Conservation (phyloP, 495 filamentous ascomycete species). For the Cercophora newfieldiana region DNA sequence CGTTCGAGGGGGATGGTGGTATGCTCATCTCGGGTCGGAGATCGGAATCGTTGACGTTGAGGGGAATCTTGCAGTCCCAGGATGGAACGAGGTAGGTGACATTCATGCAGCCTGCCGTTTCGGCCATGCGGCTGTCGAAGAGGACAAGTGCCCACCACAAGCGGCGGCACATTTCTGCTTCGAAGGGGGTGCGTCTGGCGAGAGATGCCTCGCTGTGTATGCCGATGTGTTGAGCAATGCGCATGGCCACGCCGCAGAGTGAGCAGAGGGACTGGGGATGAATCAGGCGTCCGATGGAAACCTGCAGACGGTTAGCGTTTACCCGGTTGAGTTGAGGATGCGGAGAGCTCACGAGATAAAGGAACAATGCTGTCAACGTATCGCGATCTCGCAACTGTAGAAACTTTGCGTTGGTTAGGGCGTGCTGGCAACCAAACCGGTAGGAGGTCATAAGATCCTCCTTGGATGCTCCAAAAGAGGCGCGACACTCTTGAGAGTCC, state of each 20-base stretch:
- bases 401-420: constrained; percentile 48
- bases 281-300: constrained; percentile 47
- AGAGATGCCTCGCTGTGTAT: constrained; percentile 48
- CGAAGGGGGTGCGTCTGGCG: constrained; percentile 40
- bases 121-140: constrained; percentile 54
- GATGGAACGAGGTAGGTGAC: constrained; percentile 43
- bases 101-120: constrained; percentile 42
- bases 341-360: constrained; percentile 53
- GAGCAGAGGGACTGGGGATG: constrained; percentile 56
- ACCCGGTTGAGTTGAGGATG: constrained; percentile 17
- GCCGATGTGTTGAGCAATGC: constrained; percentile 56
- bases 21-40: constrained; percentile 52
- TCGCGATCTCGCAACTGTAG: constrained; percentile 52
- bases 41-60: constrained; percentile 59
- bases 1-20: constrained; percentile 36
- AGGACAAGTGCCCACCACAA: constrained; percentile 60
- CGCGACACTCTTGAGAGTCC: constrained; percentile 40
- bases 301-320: constrained; percentile 34
- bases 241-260: constrained; percentile 53
- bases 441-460: constrained; percentile 46
- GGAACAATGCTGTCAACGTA: constrained; percentile 59
- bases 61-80: constrained; percentile 56
- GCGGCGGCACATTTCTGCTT: constrained; percentile 59
- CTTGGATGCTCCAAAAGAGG: constrained; percentile 44
- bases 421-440: constrained; percentile 57